Base-by-base conservation (phyloP, 2,329 filamentous ascomycete genomes). In the Penicillium capsulatum region DNA sequence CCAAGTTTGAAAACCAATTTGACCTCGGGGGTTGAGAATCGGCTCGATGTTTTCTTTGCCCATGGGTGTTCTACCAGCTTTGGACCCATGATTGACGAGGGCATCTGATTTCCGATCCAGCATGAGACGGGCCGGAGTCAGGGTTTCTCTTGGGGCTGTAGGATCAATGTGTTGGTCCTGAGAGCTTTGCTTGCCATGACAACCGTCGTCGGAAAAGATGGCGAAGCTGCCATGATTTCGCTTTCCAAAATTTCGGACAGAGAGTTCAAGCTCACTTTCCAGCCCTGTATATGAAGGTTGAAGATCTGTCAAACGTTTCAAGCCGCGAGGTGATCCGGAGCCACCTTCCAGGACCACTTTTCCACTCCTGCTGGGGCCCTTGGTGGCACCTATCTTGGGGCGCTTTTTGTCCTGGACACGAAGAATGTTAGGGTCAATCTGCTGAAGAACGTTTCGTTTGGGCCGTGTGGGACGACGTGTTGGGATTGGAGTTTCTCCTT, bases 401-500 rank as follows among this genome's bases (percentile, higher is more conserved):
- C 55, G 40, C 38, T 59, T 58, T 43, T 58, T 54, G 31, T 57
- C 54, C 27, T 57, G 49, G 41, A 47, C 50, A 45, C 48, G 48
- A 36, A 54, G 47, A 28, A 59, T 38, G 33, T 70, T 70, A 11
- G 57, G 44, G 30, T 68, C 60, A 6, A 41, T 43, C 30, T 58
- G 52, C 14, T 55, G 53, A 30, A 68, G 54, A n/a, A 57, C 38
- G 7, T 28, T 40, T 17, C 58, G 57, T 36, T 58, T 64, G 9
- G 59, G 48, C 24, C 62, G 61, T 38, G 48, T 44, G 10, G 52
- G 28, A 36, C 63, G 59, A 19, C 53, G 52, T 43, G 64, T 69
- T 7, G 64, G 65, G 33, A 70, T 55, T 3, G 67, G 65, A 20
- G 63, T 65, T 48, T 72, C 69, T 19, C 69, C 69, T 41, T 70